These are phyloP conservation scores for Dothidotthia symphoricarpi DNA, from an alignment of 2,329 filamentous ascomycete genomes.

Conservation along the genomic window DNA sequence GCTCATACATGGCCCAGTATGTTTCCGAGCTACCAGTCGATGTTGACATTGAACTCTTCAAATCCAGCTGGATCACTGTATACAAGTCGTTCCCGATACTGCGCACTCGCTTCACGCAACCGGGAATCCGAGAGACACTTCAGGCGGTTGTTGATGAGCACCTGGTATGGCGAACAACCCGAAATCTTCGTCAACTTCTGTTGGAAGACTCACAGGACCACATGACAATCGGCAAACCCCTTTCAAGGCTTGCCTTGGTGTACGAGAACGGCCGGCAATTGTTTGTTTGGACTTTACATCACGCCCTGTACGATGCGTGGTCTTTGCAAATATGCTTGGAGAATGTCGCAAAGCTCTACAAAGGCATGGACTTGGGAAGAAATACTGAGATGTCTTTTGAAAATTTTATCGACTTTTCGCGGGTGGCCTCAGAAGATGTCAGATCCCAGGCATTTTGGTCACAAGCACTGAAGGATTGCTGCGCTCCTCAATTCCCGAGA, in stretches of 20 bases:
- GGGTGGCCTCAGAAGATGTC: constrained; percentile 1
- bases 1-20: constrained; percentile 54
- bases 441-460: constrained; percentile 8
- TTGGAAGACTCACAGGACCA: neutral
- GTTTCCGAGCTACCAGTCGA: constrained; percentile 23
- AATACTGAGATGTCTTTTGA: constrained; percentile 6
- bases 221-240: constrained; percentile 4
- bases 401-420: constrained; percentile 11
- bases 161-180: constrained; percentile 1
- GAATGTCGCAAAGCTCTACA: neutral
- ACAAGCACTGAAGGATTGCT: constrained; percentile 1
- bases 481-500: constrained; percentile 6
- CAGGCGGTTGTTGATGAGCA: constrained; percentile 7
- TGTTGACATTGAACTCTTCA: constrained; percentile 27
- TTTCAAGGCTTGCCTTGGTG: constrained; percentile 7
- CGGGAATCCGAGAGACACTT: neutral
- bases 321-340: constrained; percentile 35
- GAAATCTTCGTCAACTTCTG: neutral
- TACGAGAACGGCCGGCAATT: constrained; percentile 20
- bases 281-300: constrained; percentile 66
- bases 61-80: constrained; percentile 43
- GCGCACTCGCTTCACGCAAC: constrained; percentile 38
- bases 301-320: constrained; percentile 83
- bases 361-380: neutral
- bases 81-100: constrained; percentile 44